Percentiles rank a stretch among this genome's conserved stretches.
phyloP scores from a whole-genome alignment of 441 rosid species.

The Hura crepitans region DNA sequence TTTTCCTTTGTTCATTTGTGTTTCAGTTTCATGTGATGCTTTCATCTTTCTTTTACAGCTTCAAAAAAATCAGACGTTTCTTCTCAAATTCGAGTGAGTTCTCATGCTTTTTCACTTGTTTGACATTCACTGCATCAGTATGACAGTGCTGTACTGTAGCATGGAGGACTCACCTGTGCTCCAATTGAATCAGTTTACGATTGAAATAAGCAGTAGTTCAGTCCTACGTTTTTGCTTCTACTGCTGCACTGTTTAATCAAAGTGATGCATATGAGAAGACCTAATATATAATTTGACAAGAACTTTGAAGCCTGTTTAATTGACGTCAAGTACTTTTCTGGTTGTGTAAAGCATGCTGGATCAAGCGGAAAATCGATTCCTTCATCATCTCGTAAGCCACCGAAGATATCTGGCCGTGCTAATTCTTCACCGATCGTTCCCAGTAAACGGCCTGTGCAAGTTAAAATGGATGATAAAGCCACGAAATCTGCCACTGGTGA shows the following conservation, averaged over 20 bases:
- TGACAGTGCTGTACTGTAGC: background rate
- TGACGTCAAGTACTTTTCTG: constrained; percentile 19
- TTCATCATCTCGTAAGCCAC: constrained; percentile 26
- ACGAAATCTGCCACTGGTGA: constrained; percentile 33
- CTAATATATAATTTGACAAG: background rate
- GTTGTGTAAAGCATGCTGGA: constrained; percentile 24
- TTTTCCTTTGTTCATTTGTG: background rate
- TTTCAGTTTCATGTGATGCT: constrained; percentile 6
- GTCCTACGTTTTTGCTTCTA: background rate
- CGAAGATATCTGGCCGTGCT: constrained; percentile 20
- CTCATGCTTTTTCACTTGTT: background rate
- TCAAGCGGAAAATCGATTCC: constrained; percentile 19
- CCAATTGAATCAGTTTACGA: constrained; percentile 8
- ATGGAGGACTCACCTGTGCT: background rate
- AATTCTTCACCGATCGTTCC: constrained; percentile 20
- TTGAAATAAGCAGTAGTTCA: background rate
- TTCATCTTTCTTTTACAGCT: constrained; percentile 27
- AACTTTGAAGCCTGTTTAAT: constrained; percentile 1
- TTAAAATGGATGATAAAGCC: constrained; percentile 24
- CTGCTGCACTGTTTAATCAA: background rate
- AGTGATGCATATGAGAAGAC: background rate
- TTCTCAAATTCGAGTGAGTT: constrained; percentile 29
- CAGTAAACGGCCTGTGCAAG: constrained; percentile 24
- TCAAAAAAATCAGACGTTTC: constrained; percentile 23
- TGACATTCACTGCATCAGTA: constrained; percentile 10